These are phyloP conservation scores for Leccinum subtestaceum DNA, from an alignment of 768 basidiomycete species.

Conservation along the genomic window DNA sequence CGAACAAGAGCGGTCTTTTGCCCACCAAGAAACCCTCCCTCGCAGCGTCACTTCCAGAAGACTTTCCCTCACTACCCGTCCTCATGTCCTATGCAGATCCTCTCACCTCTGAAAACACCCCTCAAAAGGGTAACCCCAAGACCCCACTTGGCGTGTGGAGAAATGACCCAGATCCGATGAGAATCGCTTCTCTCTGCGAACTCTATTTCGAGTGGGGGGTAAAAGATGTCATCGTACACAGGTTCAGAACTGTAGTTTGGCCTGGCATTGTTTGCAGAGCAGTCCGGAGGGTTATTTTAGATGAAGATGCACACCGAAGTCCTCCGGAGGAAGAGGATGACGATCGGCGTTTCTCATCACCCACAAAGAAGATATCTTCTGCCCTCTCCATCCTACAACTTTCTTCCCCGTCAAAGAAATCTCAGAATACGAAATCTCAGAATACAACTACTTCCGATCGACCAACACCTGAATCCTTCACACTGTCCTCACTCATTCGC, in stretches of 20 bases:
- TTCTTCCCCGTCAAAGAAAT: slow-evolving; percentile 18
- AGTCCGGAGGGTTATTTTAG: slow-evolving; percentile 60
- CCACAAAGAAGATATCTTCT: slow-evolving; percentile 15
- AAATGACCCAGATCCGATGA: slow-evolving; percentile 63
- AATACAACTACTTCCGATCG: neutral
- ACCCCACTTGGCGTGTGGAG: slow-evolving; percentile 44
- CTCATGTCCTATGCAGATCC: slow-evolving; percentile 78
- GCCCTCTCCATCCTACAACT: slow-evolving; percentile 15
- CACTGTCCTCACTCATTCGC: slow-evolving; percentile 15
- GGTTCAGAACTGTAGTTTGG: slow-evolving; percentile 84
- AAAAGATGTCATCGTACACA: slow-evolving; percentile 74
- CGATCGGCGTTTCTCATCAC: slow-evolving; percentile 5
- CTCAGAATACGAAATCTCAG: slow-evolving; percentile 1
- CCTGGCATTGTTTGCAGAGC: slow-evolving; percentile 67
- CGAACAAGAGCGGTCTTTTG: slow-evolving; percentile 62
- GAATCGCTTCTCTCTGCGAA: slow-evolving; percentile 79
- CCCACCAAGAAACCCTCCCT: slow-evolving; percentile 64
- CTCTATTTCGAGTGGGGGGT: slow-evolving; percentile 92
- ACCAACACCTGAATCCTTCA: slow-evolving; percentile 5
- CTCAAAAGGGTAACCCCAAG: slow-evolving; percentile 30
- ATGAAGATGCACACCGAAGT: slow-evolving; percentile 37
- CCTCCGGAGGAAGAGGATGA: neutral
- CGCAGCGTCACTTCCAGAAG: slow-evolving; percentile 57
- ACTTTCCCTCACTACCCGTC: slow-evolving; percentile 72
- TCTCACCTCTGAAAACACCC: slow-evolving; percentile 62